Conservation (phyloP, 768 basidiomycete species). For the Suillus bovinus region DNA sequence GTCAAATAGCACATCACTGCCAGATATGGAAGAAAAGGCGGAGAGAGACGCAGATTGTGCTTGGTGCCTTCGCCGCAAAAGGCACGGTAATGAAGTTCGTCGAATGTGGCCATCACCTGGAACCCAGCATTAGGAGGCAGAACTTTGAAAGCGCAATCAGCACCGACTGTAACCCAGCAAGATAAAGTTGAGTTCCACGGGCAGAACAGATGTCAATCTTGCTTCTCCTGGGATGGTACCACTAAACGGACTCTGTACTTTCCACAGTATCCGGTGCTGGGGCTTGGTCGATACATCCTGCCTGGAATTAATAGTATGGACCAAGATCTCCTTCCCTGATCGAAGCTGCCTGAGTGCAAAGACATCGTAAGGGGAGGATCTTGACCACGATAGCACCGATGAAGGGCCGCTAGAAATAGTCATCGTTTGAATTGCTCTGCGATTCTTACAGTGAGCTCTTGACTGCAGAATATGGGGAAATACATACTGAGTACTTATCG, state of each 20-base stretch:
- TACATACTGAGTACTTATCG: not conserved
- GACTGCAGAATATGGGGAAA: not conserved
- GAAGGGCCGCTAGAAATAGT: not conserved
- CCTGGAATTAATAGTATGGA: not conserved
- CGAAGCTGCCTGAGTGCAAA: not conserved
- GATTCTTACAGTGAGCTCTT: not conserved
- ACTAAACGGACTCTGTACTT: not conserved
- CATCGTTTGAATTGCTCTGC: not conserved
- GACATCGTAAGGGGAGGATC: not conserved
- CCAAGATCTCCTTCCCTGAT: conserved; percentile 4
- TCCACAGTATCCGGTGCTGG: conserved; percentile 1
- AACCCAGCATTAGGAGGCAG: not conserved
- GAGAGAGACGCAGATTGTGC: not conserved
- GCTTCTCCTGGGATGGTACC: conserved; percentile 13
- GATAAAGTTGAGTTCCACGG: conserved; percentile 57
- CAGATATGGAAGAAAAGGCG: conserved; percentile 8
- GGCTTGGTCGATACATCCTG: not conserved
- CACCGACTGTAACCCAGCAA: conserved; percentile 65
- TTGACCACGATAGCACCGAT: conserved; percentile 4
- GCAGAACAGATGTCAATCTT: conserved; percentile 43
- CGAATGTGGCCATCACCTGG: conserved; percentile 56
- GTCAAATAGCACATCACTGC: conserved; percentile 23
- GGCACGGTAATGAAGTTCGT: conserved; percentile 39
- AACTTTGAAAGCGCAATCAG: not conserved
- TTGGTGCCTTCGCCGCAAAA: conserved; percentile 21